Evolutionary conservation across 148 eudicot genomes (phyloP).

Genomic region (Rhododendron kiyosumense): DNA sequence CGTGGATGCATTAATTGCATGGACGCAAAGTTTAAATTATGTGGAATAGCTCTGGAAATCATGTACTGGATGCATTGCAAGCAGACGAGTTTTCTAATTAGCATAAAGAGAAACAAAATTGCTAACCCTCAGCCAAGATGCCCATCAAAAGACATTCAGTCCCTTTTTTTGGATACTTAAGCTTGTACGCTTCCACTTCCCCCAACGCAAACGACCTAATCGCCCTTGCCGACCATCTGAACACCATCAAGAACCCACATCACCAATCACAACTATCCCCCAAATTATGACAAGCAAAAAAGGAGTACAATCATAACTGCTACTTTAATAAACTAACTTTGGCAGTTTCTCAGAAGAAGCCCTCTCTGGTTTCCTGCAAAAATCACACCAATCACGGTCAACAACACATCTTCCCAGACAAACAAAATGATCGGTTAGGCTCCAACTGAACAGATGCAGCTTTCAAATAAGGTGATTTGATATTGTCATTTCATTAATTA

Average conservation of each 20-base stretch:
- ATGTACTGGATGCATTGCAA: neutral
- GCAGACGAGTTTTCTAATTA: neutral
- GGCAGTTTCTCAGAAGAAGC: slow-evolving; percentile 45
- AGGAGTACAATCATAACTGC: neutral
- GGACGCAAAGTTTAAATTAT: neutral
- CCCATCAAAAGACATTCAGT: slow-evolving; percentile 88
- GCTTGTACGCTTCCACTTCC: slow-evolving; percentile 81
- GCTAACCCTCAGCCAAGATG: slow-evolving; percentile 86
- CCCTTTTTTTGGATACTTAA: slow-evolving; percentile 74
- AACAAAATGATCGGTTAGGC: neutral
- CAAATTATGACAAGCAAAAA: slow-evolving; percentile 4
- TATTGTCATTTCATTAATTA: neutral
- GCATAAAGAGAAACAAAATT: neutral
- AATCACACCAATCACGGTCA: neutral
- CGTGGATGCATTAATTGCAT: neutral
- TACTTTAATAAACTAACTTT: slow-evolving; percentile 43
- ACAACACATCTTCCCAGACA: neutral
- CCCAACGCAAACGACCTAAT: slow-evolving; percentile 73
- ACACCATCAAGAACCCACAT: slow-evolving; percentile 7
- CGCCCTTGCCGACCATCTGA: slow-evolving; percentile 89
- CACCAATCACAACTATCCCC: slow-evolving; percentile 9
- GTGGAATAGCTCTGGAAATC: neutral
- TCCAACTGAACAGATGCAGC: neutral
- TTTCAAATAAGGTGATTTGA: neutral
- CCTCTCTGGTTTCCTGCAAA: slow-evolving; percentile 60